Conservation (phyloP, 805 yeast genomes). For the Aciculoconidium aculeatum region DNA sequence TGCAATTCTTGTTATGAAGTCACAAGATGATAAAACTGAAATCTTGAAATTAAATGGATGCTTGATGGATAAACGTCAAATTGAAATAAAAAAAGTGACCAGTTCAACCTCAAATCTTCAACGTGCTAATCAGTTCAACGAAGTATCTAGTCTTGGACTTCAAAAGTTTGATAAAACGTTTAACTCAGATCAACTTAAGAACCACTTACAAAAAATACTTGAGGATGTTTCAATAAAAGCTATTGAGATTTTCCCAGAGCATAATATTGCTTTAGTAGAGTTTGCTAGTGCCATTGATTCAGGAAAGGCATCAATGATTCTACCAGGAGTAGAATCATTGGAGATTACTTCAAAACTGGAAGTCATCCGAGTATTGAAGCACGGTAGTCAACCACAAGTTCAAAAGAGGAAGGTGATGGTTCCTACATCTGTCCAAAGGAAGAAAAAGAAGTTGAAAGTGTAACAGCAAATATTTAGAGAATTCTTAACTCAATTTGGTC, state of each 20-base stretch:
- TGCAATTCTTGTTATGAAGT: slow-evolving; percentile 54
- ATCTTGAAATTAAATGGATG: too few relatives aligned
- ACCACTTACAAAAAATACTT: slow-evolving; percentile 20
- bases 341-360: slow-evolving; percentile 7
- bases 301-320: slow-evolving; percentile 44
- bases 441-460: slow-evolving; percentile 5
- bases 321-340: slow-evolving; percentile 29
- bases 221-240: slow-evolving; percentile 30
- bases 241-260: slow-evolving; percentile 42
- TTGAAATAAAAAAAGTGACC: slow-evolving; percentile 36
- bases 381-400: neutral
- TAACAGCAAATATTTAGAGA: too few relatives aligned
- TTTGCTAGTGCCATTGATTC: slow-evolving; percentile 38
- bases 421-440: slow-evolving; percentile 8
- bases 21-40: too few relatives aligned
- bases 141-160: slow-evolving; percentile 15
- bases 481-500: too few relatives aligned
- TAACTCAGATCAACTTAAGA: slow-evolving; percentile 27
- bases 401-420: slow-evolving; percentile 7
- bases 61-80: slow-evolving; percentile 42
- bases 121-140: slow-evolving; percentile 13
- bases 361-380: neutral
- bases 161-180: slow-evolving; percentile 28
- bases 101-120: slow-evolving; percentile 3
- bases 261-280: slow-evolving; percentile 45